Conservation (phyloP, 83 land plant species). For the Picea engelmannii region DNA sequence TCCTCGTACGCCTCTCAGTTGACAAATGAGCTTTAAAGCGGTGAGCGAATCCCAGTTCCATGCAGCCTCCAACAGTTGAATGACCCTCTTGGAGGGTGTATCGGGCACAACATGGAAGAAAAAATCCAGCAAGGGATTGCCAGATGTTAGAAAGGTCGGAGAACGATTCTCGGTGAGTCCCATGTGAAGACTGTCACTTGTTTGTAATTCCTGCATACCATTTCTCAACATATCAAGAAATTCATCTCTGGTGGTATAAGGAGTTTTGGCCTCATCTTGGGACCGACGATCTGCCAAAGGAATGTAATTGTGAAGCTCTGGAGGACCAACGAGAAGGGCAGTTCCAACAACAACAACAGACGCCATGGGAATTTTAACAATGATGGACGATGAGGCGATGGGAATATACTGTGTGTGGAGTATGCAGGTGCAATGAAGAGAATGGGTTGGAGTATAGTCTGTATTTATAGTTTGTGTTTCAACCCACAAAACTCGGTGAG, state of each 20-base stretch:
- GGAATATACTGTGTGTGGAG: too few species aligned
- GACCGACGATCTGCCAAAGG: neutral
- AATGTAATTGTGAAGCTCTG: too few species aligned
- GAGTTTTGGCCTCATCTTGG: neutral
- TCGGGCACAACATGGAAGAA: conserved; percentile 59
- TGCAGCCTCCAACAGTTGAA: conserved; percentile 28
- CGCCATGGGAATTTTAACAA: neutral
- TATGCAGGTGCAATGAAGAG: too few species aligned
- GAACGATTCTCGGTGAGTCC: conserved; percentile 53
- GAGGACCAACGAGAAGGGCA: too few species aligned
- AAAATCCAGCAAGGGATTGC: conserved; percentile 55
- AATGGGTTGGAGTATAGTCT: too few species aligned
- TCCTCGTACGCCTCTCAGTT: conserved; percentile 70
- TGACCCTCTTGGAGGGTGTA: conserved; percentile 27
- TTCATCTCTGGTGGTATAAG: neutral
- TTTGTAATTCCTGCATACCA: neutral
- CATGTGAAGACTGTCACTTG: conserved; percentile 16
- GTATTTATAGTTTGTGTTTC: too few species aligned
- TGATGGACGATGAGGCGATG: too few species aligned
- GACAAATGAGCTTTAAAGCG: conserved; percentile 59
- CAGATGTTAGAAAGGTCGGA: conserved; percentile 39
- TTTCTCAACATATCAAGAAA: neutral
- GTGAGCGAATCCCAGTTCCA: conserved; percentile 57
- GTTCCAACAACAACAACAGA: neutral
- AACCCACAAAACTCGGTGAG: too few species aligned